A percentile compares a stretch with the other conserved stretches of the same genome.
These are phyloP conservation scores for Paspalum vaginatum DNA, from an alignment of 176 grass and related monocot species.

Conservation along the genomic window DNA sequence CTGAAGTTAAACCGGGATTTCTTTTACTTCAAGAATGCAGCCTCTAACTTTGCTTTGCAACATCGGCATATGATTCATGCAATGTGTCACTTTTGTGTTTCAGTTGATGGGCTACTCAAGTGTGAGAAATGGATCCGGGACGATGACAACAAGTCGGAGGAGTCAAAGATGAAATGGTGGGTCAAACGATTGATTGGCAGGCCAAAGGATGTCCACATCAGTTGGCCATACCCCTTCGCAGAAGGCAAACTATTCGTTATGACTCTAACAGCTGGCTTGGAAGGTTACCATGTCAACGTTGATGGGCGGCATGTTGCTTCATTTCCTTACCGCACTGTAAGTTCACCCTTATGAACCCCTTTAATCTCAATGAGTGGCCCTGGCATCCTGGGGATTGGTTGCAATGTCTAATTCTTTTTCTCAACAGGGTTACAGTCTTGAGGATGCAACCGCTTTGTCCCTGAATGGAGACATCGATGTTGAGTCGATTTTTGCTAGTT, in stretches of 20 bases:
- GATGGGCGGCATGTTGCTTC: constrained; percentile 86
- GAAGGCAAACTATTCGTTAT: constrained; percentile 91
- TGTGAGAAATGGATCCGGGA: constrained; percentile 92
- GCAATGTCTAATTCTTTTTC: neutral
- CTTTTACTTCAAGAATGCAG: constrained; percentile 41
- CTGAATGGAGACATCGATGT: constrained; percentile 81
- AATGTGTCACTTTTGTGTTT: constrained; percentile 29
- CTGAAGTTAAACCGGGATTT: constrained; percentile 7
- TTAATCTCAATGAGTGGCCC: neutral
- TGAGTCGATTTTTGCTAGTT: constrained; percentile 75
- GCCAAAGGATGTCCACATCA: constrained; percentile 67
- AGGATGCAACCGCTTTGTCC: constrained; percentile 91
- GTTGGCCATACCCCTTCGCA: constrained; percentile 93
- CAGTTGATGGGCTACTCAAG: constrained; percentile 88
- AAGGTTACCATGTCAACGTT: constrained; percentile 97
- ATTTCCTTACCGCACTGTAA: constrained; percentile 96
- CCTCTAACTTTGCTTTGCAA: constrained; percentile 14
- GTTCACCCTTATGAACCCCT: neutral
- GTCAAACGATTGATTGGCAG: constrained; percentile 82
- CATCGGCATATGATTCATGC: constrained; percentile 19
- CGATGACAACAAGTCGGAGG: constrained; percentile 56
- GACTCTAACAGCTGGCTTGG: constrained; percentile 86
- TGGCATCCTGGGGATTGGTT: neutral
- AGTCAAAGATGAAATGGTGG: constrained; percentile 84
- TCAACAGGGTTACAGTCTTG: constrained; percentile 78